Base-by-base conservation (phyloP, 352 stramenopile genomes). In the Globisporangium orthogonon region DNA sequence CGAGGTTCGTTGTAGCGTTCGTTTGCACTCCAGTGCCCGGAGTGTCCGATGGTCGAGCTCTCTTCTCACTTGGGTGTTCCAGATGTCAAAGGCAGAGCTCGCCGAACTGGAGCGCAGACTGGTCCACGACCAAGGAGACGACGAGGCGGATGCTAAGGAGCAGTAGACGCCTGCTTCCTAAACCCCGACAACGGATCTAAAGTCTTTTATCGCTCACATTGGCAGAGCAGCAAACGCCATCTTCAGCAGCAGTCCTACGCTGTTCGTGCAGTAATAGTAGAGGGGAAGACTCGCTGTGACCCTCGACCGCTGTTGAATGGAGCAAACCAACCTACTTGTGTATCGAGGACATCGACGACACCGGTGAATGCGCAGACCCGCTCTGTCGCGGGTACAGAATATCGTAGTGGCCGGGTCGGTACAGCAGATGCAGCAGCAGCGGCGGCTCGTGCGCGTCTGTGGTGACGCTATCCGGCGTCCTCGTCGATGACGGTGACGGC, bases 371-470 rank as follows among this genome's bases (percentile, higher is more conserved):
- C n/a, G n/a, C n/a, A n/a, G n/a, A 54, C 23, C 31, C 47, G 29
- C 11, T 44, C 39, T 65, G 45, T 15, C 69, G 61, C 17, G 71
- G 72, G 61, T 98, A 98, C 53, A 98, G 71, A 52, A 98, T 94
- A 68, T 98, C 94, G 76, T 98, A 98, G 70, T 98, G 94, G 13
- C 94, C 94, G 15, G 92, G 92, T 56, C 94, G 86, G 78, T 98
- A 98, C 29, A 98, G 69, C 53, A 98, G 67, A 43, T 82, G 79
- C 43, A 98, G 78, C 18, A 57, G 63, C 40, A 74, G n/a, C 64
- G 0, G 61, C n/a, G n/a, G 61, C 37, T 70, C 53, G 46, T 62
- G 43, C 11, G 60, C 39, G 10, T 52, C 45, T 41, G 45, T 49
- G 56, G 28, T 47, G 23, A 44, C 11, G 31, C 51, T 28, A 18